Conservation (phyloP, 495 filamentous ascomycete genomes). For the Aspergillus cristatus region DNA sequence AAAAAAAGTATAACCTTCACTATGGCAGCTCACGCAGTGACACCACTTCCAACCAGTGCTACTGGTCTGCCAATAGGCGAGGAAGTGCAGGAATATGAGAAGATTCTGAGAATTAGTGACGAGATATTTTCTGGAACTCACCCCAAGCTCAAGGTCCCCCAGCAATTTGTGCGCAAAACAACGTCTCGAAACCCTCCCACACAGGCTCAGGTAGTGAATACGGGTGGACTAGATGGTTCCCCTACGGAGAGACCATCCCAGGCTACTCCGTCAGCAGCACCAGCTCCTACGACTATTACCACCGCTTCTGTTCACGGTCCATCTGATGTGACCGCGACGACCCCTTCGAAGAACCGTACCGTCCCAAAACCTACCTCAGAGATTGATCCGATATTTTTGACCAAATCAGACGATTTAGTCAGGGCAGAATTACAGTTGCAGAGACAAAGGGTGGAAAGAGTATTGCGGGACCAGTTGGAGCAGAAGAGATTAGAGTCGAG, state of each 20-base stretch:
- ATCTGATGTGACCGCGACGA: constrained; percentile 12
- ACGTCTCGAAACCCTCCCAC: constrained; percentile 21
- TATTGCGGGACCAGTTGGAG: constrained; percentile 65
- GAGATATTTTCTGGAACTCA: constrained; percentile 66
- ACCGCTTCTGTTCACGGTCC: constrained; percentile 20
- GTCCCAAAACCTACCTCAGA: constrained; percentile 32
- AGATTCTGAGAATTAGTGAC: constrained; percentile 67
- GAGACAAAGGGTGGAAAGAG: constrained; percentile 69
- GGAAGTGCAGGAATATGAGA: constrained; percentile 53
- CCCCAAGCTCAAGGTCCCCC: constrained; percentile 60
- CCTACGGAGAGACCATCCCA: constrained; percentile 22
- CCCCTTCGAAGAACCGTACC: constrained; percentile 17
- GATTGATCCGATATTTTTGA: constrained; percentile 71
- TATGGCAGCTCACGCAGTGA: constrained; percentile 11
- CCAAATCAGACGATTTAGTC: constrained; percentile 75
- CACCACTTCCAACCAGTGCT: constrained; percentile 29
- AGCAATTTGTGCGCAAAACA: constrained; percentile 47
- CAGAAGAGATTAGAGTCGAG: constrained; percentile 48
- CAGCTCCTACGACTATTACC: constrained; percentile 20
- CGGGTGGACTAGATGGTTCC: constrained; percentile 14
- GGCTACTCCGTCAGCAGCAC: constrained; percentile 15
- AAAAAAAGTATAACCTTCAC: too few species aligned
- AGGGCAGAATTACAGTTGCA: constrained; percentile 75
- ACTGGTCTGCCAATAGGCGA: constrained; percentile 20
- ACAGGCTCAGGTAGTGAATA: constrained; percentile 13